phyloP scores from a whole-genome alignment of 306 rosid genomes.

The Cicer judaicum region DNA sequence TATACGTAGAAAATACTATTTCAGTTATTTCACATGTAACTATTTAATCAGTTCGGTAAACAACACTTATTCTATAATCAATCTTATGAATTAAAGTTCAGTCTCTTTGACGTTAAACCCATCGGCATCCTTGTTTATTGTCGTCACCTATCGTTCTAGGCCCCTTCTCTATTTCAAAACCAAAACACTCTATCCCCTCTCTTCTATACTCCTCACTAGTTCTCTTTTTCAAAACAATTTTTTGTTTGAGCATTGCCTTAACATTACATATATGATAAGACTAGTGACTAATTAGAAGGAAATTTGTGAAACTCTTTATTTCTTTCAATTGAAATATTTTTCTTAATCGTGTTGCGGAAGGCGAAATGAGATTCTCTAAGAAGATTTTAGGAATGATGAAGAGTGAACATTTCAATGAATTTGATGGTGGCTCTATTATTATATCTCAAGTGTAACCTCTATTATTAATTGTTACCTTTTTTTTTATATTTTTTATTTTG shows the following conservation, averaged over 20 bases:
- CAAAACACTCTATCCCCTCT: too few species aligned
- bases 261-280: background rate
- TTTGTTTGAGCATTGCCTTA: constrained; percentile 7
- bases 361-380: constrained; percentile 96
- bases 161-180: too few species aligned
- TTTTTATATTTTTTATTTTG: too few species aligned
- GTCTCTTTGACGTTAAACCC: too few species aligned
- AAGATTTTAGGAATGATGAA: constrained; percentile 96
- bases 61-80: too few species aligned
- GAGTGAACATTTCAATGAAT: constrained; percentile 79
- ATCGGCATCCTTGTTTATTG: too few species aligned
- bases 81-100: too few species aligned
- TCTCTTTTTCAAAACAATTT: background rate
- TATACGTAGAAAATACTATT: too few species aligned
- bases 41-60: too few species aligned
- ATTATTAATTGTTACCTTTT: background rate
- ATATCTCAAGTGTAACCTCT: constrained; percentile 80
- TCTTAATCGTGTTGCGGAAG: constrained; percentile 62
- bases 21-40: too few species aligned
- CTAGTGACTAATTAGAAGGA: background rate
- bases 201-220: too few species aligned
- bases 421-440: constrained; percentile 98
- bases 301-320: background rate
- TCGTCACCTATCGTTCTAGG: too few species aligned
- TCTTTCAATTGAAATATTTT: constrained; percentile 9